Conservation (phyloP, 306 rosid species). For the Fragaria ananassa region DNA sequence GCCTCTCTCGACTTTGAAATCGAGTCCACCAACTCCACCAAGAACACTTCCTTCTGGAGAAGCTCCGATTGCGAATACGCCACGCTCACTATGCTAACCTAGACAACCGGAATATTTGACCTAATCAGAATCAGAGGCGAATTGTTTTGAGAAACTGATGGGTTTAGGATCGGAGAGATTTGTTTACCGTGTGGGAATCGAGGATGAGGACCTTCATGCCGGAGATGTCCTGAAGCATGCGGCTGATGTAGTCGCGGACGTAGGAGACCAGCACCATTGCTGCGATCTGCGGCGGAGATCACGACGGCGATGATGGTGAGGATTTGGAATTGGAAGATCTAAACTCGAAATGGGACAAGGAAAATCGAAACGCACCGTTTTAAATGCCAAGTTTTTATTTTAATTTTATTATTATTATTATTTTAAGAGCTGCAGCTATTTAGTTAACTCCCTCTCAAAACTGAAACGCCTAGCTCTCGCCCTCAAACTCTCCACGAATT, state of each 20-base stretch:
- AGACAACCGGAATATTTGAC: conserved; percentile 16
- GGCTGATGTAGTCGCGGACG: conserved; percentile 77
- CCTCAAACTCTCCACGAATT: no score
- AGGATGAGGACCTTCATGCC: conserved; percentile 98
- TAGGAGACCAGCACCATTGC: conserved; percentile 66
- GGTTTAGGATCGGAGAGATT: background rate
- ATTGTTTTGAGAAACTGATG: background rate
- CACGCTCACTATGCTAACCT: conserved; percentile 90
- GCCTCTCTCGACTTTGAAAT: conserved; percentile 74
- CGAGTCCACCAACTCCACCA: conserved; percentile 83
- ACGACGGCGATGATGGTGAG: background rate
- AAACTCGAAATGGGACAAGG: no score
- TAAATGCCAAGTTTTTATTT: no score
- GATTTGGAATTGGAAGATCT: background rate
- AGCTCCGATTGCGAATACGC: conserved; percentile 92
- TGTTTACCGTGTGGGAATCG: conserved; percentile 82
- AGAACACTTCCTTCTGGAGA: conserved; percentile 85
- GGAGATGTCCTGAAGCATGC: conserved; percentile 94
- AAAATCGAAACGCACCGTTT: background rate
- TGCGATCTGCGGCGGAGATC: background rate
- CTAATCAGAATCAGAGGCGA: background rate
- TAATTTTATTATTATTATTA: no score
- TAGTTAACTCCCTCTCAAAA: no score
- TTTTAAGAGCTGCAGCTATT: no score
- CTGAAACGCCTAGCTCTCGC: no score